Evolutionary conservation across 306 rosid genomes (phyloP), one percentile per base, ranked within the genome.

Genomic region (Astragalus glycyphyllos): DNA sequence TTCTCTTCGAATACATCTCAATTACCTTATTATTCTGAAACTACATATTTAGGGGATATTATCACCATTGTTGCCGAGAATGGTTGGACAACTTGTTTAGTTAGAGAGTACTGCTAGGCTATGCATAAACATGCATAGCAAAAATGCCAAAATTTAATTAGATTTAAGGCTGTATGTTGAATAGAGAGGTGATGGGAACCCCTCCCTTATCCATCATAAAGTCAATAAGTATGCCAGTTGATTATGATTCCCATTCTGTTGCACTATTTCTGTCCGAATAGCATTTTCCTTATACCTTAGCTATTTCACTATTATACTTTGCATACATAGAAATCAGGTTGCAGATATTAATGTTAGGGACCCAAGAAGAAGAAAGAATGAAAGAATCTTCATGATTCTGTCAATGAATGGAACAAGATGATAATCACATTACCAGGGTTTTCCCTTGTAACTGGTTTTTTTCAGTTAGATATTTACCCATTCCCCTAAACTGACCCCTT

Each of bases 231-330:
- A 63, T 63, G 73, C 47, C 13, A 59, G 7, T 20, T 42, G 63
- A 68, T 76, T 68, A 23, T 55, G 14, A n/a, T 76, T 58, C 40
- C 11, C 63, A 41, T 76, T 51, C 44, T 49, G 23, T 40, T 46
- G 50, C 68, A 65, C 66, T 15, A 71, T 35, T 56, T 57, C 47
- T 40, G 37, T 37, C 15, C 38, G 29, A 34, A 34, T 65, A n/a
- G n/a, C 15, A 35, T 14, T 65, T 75, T 58, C 31, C 67, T 61
- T 46, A 11, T 41, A 26, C 14, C 40, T 69, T 48, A 29, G 32
- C 66, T 13, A 32, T 51, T 68, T 67, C 48, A 26, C 26, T 38
- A 38, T 47, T 34, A 37, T 10, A 46, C 55, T 64, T 63, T 26
- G 70, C 46, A 47, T 14, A 64, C 7, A 8, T 58, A 38, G 6